Percentiles rank a stretch among this genome's conserved stretches.
phyloP scores from a whole-genome alignment of 106 monocot species.

The Apostasia ramifera region DNA sequence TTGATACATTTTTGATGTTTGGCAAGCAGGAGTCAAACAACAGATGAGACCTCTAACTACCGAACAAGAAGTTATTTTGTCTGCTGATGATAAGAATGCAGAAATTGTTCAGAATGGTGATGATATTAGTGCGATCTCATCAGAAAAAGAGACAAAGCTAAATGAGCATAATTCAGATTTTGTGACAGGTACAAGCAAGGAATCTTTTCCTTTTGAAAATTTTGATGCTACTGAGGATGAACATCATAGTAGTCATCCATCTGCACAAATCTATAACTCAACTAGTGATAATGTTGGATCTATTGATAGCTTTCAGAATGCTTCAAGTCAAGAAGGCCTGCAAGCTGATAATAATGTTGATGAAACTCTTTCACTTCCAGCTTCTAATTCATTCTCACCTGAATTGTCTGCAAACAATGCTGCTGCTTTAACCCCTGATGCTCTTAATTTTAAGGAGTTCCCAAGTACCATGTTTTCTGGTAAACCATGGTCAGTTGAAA shows the following conservation, averaged over 20 bases:
- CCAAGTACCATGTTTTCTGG: conserved; percentile 4
- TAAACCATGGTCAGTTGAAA: conserved; percentile 7
- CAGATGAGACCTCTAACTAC: conserved; percentile 47
- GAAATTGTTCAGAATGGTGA: conserved; percentile 19
- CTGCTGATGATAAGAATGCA: conserved; percentile 20
- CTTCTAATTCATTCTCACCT: conserved; percentile 1
- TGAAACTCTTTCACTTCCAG: conserved; percentile 11
- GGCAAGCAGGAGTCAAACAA: conserved; percentile 38
- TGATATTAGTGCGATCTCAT: conserved; percentile 2
- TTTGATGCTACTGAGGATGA: conserved; percentile 17
- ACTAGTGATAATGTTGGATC: conserved; percentile 3
- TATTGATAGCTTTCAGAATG: conserved; percentile 12
- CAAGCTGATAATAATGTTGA: conserved; percentile 15
- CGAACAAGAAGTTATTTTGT: conserved; percentile 37
- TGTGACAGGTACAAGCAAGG: conserved; percentile 32
- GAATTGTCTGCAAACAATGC: conserved; percentile 14
- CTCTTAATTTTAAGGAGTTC: conserved; percentile 15
- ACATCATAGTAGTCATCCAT: conserved; percentile 15
- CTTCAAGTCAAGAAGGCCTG: conserved; percentile 16
- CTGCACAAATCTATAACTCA: conserved; percentile 9
- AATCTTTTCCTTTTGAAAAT: conserved; percentile 25
- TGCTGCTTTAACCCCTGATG: conserved; percentile 10
- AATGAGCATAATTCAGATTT: conserved; percentile 8
- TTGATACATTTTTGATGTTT: conserved; percentile 2
- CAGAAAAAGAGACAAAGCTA: conserved; percentile 14